A percentile compares a stretch with the other conserved stretches of the same genome.
These are phyloP conservation scores for Hypoxylon rickii DNA, from an alignment of 495 filamentous ascomycete genomes.

Conservation along the genomic window DNA sequence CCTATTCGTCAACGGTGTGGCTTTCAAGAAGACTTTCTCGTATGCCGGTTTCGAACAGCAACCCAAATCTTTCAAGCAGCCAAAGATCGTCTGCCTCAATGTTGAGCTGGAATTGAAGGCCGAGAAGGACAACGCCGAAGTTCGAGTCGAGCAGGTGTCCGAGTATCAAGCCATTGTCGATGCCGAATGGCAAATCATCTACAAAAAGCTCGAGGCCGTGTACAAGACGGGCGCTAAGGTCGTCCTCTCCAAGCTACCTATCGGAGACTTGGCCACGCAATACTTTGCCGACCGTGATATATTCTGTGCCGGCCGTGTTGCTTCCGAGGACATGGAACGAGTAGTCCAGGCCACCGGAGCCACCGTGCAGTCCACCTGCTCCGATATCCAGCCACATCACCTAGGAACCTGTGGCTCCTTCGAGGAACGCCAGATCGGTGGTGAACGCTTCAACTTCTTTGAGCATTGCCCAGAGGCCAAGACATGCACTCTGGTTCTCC, in stretches of 20 bases:
- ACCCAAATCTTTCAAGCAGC: slow-evolving; percentile 91
- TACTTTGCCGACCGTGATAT: slow-evolving; percentile 98
- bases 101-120: slow-evolving; percentile 97
- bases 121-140: slow-evolving; percentile 98
- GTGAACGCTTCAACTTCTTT: slow-evolving; percentile 98
- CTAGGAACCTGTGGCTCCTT: slow-evolving; percentile 89
- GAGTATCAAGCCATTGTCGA: slow-evolving; percentile 99
- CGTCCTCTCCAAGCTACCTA: slow-evolving; percentile 94
- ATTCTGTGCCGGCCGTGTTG: slow-evolving; percentile 95
- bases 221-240: slow-evolving; percentile 95
- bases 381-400: slow-evolving; percentile 87
- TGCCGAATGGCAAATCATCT: slow-evolving; percentile 99
- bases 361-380: slow-evolving; percentile 92
- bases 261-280: slow-evolving; percentile 96
- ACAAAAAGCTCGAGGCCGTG: slow-evolving; percentile 94
- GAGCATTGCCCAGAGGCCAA: slow-evolving; percentile 92
- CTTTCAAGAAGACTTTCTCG: slow-evolving; percentile 99
- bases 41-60: slow-evolving; percentile 99
- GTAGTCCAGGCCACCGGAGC: slow-evolving; percentile 94
- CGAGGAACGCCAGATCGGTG: slow-evolving; percentile 95
- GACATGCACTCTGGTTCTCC: slow-evolving; percentile 94
- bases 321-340: slow-evolving; percentile 92
- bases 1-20: slow-evolving; percentile 95
- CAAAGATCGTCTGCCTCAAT: slow-evolving; percentile 94
- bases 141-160: slow-evolving; percentile 95